Evolutionary conservation across 306 rosid species (phyloP).

Genomic region (Castanea sativa): DNA sequence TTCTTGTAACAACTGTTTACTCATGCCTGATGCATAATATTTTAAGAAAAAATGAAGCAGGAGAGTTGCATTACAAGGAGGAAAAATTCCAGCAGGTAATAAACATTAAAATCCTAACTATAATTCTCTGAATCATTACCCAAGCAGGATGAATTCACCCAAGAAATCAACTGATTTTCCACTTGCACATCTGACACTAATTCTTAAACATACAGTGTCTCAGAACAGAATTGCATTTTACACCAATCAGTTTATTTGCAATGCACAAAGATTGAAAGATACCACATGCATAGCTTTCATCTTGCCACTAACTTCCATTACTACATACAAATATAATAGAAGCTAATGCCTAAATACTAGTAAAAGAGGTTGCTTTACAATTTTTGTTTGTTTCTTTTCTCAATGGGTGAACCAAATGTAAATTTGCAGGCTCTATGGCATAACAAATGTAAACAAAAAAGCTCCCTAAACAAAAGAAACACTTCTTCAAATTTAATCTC

Average conservation of each 20-base stretch:
- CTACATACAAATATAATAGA: no score
- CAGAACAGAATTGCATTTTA: neutral
- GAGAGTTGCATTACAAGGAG: neutral
- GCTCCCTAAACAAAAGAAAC: no score
- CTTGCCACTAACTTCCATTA: no score
- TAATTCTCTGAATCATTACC: neutral
- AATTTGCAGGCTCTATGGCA: no score
- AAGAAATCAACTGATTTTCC: neutral
- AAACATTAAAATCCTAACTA: neutral
- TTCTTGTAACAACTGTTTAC: no score
- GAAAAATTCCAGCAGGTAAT: neutral
- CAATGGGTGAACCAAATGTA: no score
- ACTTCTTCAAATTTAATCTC: no score
- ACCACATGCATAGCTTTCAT: neutral
- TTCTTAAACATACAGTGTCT: neutral
- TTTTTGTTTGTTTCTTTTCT: no score
- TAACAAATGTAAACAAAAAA: no score
- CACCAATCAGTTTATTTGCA: neutral
- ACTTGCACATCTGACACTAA: neutral
- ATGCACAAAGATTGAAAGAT: neutral
- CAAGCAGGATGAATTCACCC: neutral
- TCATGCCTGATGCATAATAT: neutral
- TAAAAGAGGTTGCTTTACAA: no score
- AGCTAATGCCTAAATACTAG: no score
- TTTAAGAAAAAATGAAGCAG: neutral